Percentiles rank a stretch among this genome's conserved stretches.
phyloP scores from a whole-genome alignment of 345 rosid species.

The Brassica incana region DNA sequence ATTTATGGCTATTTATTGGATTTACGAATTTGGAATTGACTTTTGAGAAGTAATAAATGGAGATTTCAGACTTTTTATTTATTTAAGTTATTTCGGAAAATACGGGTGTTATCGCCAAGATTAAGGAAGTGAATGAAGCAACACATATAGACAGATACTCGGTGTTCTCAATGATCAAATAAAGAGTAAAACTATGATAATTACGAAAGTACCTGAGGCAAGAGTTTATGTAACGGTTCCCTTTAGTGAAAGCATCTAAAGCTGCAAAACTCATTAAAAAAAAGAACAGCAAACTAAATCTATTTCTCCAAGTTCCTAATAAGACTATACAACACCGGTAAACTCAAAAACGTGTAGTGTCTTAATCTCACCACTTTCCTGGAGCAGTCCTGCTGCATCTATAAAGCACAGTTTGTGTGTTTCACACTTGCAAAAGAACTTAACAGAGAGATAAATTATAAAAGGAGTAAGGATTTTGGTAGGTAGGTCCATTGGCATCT shows the following conservation, averaged over 20 bases:
- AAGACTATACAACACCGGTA: background rate
- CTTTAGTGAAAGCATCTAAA: constrained; percentile 84
- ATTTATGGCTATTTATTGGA: too few relatives aligned
- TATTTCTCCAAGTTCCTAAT: background rate
- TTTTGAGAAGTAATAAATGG: too few relatives aligned
- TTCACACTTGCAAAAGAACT: too few relatives aligned
- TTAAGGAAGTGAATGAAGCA: too few relatives aligned
- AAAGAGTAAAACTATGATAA: background rate
- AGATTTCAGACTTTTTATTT: too few relatives aligned
- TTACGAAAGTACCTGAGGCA: constrained; percentile 64
- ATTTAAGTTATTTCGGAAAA: too few relatives aligned
- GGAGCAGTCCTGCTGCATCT: constrained; percentile 75
- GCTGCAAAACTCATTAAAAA: constrained; percentile 41
- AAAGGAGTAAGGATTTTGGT: too few relatives aligned
- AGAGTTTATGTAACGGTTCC: constrained; percentile 85
- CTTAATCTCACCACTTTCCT: constrained; percentile 58
- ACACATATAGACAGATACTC: too few relatives aligned
- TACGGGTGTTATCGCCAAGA: too few relatives aligned
- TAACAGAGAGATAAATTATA: too few relatives aligned
- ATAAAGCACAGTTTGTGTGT: constrained; percentile 48
- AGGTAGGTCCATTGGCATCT: too few relatives aligned
- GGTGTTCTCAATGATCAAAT: background rate
- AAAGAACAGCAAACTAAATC: background rate
- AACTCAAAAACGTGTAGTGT: background rate
- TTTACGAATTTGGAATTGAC: too few relatives aligned